These are phyloP conservation scores for Oryza nivara DNA, from an alignment of 176 grass and related monocot genomes.

Conservation along the genomic window DNA sequence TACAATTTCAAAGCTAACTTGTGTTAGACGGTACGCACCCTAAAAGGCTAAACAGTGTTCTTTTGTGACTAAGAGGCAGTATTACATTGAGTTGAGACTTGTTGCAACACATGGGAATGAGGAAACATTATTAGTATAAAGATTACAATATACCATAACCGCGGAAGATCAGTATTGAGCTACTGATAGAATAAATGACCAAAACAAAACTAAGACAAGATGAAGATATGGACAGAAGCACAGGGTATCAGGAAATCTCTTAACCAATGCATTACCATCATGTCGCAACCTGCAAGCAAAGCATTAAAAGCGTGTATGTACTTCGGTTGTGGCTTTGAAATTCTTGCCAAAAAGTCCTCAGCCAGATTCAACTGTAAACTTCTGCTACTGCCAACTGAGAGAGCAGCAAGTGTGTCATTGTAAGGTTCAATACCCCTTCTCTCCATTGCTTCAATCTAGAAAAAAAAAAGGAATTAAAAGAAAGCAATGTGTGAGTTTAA, in stretches of 20 bases:
- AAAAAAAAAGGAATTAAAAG: constrained; percentile 50
- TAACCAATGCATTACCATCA: constrained; percentile 62
- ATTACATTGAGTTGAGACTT: neutral
- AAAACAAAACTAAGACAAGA: constrained; percentile 21
- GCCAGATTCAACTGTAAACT: constrained; percentile 71
- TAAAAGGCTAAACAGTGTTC: neutral
- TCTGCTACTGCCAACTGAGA: constrained; percentile 69
- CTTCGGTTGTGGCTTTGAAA: constrained; percentile 60
- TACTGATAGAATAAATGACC: neutral
- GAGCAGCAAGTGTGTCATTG: constrained; percentile 55
- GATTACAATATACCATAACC: constrained; percentile 17
- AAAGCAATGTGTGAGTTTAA: constrained; percentile 28
- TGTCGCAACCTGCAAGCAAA: constrained; percentile 69
- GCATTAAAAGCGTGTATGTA: constrained; percentile 56
- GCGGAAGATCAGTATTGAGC: neutral
- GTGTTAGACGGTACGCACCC: neutral
- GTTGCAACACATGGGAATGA: neutral
- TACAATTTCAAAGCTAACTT: neutral
- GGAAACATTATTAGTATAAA: neutral
- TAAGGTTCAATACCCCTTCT: constrained; percentile 57
- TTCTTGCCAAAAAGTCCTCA: constrained; percentile 64
- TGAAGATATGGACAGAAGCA: constrained; percentile 7
- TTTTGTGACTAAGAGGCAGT: neutral
- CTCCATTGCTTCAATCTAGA: constrained; percentile 74
- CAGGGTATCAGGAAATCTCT: constrained; percentile 36